Conservation (phyloP, 1,139 yeast species). For the Yamadazyma sp. region DNA sequence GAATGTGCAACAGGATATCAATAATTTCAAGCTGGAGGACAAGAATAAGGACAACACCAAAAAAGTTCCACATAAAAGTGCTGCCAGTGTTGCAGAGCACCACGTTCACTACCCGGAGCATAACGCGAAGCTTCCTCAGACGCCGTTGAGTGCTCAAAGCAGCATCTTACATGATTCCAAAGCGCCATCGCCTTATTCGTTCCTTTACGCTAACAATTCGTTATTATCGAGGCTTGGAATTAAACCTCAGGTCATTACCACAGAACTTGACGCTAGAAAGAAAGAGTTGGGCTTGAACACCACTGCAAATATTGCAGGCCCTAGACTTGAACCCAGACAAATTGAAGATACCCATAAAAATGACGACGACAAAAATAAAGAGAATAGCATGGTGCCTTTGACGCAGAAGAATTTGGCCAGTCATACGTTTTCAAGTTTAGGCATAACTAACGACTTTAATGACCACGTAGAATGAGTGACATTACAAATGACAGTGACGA, state of each 20-base stretch:
- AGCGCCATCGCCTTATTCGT: slow-evolving; percentile 29
- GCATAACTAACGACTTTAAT: slow-evolving; percentile 17
- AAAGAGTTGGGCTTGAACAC: slow-evolving; percentile 14
- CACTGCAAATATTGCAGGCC: slow-evolving; percentile 11
- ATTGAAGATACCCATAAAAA: no score
- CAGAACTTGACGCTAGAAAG: slow-evolving; percentile 15
- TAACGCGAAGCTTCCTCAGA: slow-evolving; percentile 30
- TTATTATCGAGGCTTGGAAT: slow-evolving; percentile 42
- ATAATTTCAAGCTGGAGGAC: slow-evolving; percentile 32
- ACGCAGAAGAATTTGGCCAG: slow-evolving; percentile 35
- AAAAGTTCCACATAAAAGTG: neutral
- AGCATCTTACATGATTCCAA: slow-evolving; percentile 24
- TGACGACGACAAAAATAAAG: slow-evolving; percentile 16
- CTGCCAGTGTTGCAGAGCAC: neutral
- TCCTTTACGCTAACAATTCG: slow-evolving; percentile 35
- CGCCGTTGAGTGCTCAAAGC: slow-evolving; percentile 37
- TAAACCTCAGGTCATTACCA: slow-evolving; percentile 43
- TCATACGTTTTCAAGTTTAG: slow-evolving; percentile 25
- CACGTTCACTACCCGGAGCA: slow-evolving; percentile 22
- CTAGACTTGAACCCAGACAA: slow-evolving; percentile 2
- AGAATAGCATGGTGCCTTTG: slow-evolving; percentile 20
- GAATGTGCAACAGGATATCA: slow-evolving; percentile 50
- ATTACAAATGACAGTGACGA: no score
- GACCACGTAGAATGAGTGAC: slow-evolving; percentile 31
- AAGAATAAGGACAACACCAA: slow-evolving; percentile 5